A percentile compares a stretch with the other conserved stretches of the same genome.
Evolutionary conservation across 495 filamentous ascomycete genomes (phyloP).

Genomic region (Daldinia childiae): DNA sequence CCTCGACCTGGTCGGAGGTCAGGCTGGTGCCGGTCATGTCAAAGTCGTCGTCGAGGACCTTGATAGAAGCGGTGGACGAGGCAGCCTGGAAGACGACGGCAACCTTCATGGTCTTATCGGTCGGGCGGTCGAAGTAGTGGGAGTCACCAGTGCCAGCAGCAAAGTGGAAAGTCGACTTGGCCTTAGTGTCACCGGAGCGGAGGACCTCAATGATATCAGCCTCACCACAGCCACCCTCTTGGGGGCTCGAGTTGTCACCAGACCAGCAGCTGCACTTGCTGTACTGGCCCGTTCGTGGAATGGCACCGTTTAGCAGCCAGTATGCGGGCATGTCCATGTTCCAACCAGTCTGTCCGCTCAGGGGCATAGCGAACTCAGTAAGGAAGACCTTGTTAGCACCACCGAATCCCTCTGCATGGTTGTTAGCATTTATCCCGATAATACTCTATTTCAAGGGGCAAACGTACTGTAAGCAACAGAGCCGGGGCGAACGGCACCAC

Average conservation of each 20-base stretch:
- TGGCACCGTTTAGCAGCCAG: conserved; percentile 76
- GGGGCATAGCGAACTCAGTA: conserved; percentile 74
- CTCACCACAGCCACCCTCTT: conserved; percentile 69
- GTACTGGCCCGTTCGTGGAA: conserved; percentile 73
- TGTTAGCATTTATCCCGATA: conserved; percentile 20
- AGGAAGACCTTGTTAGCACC: conserved; percentile 71
- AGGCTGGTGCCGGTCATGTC: conserved; percentile 46
- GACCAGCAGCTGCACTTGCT: conserved; percentile 72
- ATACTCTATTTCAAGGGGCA: background rate
- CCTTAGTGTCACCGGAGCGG: conserved; percentile 53
- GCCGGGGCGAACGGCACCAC: conserved; percentile 66
- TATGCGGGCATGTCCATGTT: conserved; percentile 70
- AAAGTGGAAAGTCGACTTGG: conserved; percentile 70
- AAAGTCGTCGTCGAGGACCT: conserved; percentile 47
- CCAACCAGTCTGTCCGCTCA: conserved; percentile 49
- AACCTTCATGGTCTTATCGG: conserved; percentile 60
- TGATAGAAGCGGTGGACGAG: conserved; percentile 46
- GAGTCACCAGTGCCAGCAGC: conserved; percentile 64
- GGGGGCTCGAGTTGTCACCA: conserved; percentile 45
- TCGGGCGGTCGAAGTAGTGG: conserved; percentile 72
- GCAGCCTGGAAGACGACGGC: conserved; percentile 66
- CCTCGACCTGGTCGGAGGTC: conserved; percentile 46
- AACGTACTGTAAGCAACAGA: conserved; percentile 69
- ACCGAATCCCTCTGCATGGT: conserved; percentile 67
- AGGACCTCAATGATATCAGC: conserved; percentile 77